Base-by-base conservation (phyloP, 495 filamentous ascomycete genomes). In the Podospora fimiseda region DNA sequence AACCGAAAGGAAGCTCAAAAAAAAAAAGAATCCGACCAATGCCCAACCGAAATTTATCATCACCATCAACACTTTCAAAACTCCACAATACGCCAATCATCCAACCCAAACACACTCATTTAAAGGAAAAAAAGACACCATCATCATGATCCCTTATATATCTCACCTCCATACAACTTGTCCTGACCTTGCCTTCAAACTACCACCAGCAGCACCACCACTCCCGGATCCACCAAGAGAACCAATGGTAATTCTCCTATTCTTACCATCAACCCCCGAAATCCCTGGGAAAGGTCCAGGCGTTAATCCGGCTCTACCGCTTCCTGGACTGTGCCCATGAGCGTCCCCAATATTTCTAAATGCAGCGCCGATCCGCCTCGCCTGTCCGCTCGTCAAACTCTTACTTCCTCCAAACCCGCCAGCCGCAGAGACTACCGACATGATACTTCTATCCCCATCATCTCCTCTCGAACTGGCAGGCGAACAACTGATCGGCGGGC, bases 401-500 rank as follows among this genome's bases (percentile, higher is more conserved):
- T 59, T 24, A 19, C 43, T 54, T 27, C 37, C 9, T 42, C 53
- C 16, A 33, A 21, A 9, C 48, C 36, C 36, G 55, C 56, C 30
- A n/a, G n/a, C n/a, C n/a, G n/a, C n/a, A n/a, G n/a, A n/a, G n/a
- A n/a, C n/a, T n/a, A n/a, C n/a, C n/a, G n/a, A n/a, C 36, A 16
- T 9, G 44, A 47, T 6, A n/a, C 23, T 14, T 22, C 51, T 39
- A 30, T 42, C 18, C 9, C 42, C 38, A 30, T 36, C 52, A 48
- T 18, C 50, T 3, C 55, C 50, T 30, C 51, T 47, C 36, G 27
- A 22, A 19, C 55, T 45, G n/a, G 68, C 66, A 22, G 74, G 73
- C 38, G 72, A 72, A 51, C 70, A 76, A 23, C 62, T 58, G 50
- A 77, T 70, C 23, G 74, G 73, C 14, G 73, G 72, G 44, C 69